Conservation (phyloP, 2,329 filamentous ascomycete genomes). For the Xylariales sp. region DNA sequence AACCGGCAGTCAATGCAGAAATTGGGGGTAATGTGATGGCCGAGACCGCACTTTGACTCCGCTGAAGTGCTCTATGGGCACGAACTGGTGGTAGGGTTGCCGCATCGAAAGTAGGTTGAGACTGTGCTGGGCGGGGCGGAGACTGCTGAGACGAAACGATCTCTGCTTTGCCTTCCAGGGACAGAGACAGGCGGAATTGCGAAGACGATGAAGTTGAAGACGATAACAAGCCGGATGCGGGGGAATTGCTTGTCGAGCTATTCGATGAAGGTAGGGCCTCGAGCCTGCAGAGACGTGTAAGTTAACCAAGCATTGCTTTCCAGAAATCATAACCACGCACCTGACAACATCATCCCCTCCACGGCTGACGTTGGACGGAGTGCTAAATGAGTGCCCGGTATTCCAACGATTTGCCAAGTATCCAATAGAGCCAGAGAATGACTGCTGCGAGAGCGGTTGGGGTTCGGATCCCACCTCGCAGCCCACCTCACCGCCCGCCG, state of each 20-base stretch:
- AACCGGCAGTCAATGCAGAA: conserved; percentile 44
- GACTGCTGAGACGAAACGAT: conserved; percentile 68
- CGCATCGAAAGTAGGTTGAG: conserved; percentile 40
- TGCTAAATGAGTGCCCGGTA: conserved; percentile 44
- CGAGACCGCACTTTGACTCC: conserved; percentile 66
- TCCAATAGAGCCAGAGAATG: conserved; percentile 39
- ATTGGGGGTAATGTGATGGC: conserved; percentile 55
- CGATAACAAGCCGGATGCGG: conserved; percentile 27
- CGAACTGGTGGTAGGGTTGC: conserved; percentile 44
- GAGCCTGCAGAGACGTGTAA: conserved; percentile 26
- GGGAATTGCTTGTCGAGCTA: conserved; percentile 33
- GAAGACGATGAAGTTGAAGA: conserved; percentile 40
- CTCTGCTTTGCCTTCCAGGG: conserved; percentile 86
- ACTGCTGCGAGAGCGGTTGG: conserved; percentile 28
- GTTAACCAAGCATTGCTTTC: too few species aligned
- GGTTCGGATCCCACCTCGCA: conserved; percentile 15
- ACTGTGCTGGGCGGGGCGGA: conserved; percentile 59
- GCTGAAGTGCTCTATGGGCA: conserved; percentile 51
- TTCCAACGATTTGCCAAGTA: conserved; percentile 57
- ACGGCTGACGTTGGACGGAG: conserved; percentile 36
- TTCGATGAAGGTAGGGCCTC: conserved; percentile 40
- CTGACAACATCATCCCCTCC: conserved; percentile 38
- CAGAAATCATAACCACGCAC: too few species aligned
- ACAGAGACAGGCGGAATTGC: conserved; percentile 73
- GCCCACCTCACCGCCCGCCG: conserved; percentile 16